These are phyloP conservation scores for Iberis pinnata DNA, from an alignment of 345 rosid genomes.

Conservation along the genomic window DNA sequence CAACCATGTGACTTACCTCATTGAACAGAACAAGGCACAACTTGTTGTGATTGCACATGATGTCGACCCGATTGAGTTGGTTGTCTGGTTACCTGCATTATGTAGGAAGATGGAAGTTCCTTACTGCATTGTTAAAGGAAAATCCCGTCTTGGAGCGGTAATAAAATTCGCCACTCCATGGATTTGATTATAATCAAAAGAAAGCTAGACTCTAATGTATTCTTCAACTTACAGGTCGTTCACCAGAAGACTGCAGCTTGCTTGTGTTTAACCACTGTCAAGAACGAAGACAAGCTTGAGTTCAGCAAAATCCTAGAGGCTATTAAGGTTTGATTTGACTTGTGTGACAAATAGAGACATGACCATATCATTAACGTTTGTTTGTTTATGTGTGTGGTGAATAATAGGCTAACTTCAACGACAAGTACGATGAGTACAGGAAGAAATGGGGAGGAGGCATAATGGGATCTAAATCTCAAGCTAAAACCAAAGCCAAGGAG, in stretches of 20 bases:
- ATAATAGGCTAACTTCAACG: background rate
- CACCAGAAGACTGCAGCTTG: background rate
- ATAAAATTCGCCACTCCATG: too few species aligned
- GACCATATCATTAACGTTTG: background rate
- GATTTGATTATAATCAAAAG: too few species aligned
- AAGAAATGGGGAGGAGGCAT: background rate
- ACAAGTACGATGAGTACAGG: background rate
- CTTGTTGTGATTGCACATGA: background rate
- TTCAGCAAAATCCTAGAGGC: background rate
- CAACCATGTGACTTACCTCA: background rate
- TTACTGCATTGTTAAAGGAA: background rate
- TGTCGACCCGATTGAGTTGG: background rate
- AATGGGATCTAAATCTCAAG: background rate
- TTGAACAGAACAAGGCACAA: background rate
- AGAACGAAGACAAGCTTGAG: background rate
- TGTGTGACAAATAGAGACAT: background rate
- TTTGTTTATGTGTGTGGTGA: background rate
- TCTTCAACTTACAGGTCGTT: background rate
- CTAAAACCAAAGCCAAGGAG: background rate
- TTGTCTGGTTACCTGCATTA: background rate
- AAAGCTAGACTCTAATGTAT: too few species aligned
- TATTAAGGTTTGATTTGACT: background rate
- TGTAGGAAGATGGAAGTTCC: background rate
- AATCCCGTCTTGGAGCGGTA: background rate
- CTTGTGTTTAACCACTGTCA: background rate